Base-by-base conservation (phyloP, 1,284 basidiomycete genomes). In the Sporisorium scitamineum region DNA sequence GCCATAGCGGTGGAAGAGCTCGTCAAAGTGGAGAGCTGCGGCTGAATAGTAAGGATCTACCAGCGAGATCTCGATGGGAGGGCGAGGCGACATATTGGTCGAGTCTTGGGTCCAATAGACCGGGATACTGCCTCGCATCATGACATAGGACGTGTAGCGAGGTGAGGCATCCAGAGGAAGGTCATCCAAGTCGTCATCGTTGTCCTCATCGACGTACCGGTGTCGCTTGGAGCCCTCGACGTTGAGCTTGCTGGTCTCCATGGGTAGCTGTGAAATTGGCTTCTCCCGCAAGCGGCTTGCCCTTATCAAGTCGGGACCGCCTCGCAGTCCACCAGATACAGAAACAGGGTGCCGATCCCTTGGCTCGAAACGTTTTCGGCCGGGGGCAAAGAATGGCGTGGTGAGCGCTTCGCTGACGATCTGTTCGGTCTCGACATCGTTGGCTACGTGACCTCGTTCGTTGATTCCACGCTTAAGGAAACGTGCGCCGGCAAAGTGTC, bases 401-500 rank as follows among this genome's bases (percentile, higher is more conserved):
- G 94, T 96, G 8, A 95, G 86, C 0, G 94, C 93, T 83, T 99
- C 96, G 3, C 92, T 94, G 0, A 99, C 95, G 57, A 99, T 97
- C 83, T 99, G 97, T 83, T 99, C 97, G 0, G 95, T 98, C 86
- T 99, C 97, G 2, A 99, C 97, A 86, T 99, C 97, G 81, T 99
- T 99, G 1, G 96, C 97, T 2, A 99, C 97, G 83, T 97, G 94
- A 2, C 97, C 97, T 7, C 74, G 52, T 76, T 95, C 93, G 80
- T 97, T 95, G 22, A 95, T 93, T 1, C 97, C 97, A 61, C 97
- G 90, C 71, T 96, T 98, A 32, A 98, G 87, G 87, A 97, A 99
- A 27, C 97, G 90, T 2, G 95, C 95, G 22, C 97, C 97, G 13
- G 97, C 97, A 86, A 94, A 97, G 86, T 97, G 94, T 0, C 97